Evolutionary conservation across 805 yeast genomes (phyloP), one percentile per base, ranked within the genome.

Genomic region (Metahyphopichia silvanorum): DNA sequence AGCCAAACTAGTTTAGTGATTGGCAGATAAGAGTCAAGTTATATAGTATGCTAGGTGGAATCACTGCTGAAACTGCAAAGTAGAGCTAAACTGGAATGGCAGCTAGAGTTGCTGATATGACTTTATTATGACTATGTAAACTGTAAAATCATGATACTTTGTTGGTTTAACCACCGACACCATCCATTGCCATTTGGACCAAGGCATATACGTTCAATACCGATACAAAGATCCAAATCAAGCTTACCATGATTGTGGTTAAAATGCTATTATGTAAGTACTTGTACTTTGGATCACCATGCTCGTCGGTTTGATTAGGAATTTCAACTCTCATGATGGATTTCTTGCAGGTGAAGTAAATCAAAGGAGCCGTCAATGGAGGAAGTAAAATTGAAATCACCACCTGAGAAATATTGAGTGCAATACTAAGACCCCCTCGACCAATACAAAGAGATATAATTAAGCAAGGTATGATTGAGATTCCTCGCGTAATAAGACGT

Each of bases 321-420:
- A 69, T 50, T 35, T 71, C 69, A 5, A 79, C 76, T 29, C 60
- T 66, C 97, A 89, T 88, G 29, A 82, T 73, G 10, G 71, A 55
- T 47, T 76, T 79, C 32, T 68, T 71, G 31, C 86, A 76, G 1
- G 96, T 89, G 56, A 88, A 83, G 50, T 79, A 88, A 29, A 88
- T 76, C 51, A 88, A 65, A 5, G 96, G 96, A 1, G 94, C 91
- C 6, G 89, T 77, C 27, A 86, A 69, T 43, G 88, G 82, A 7
- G 96, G 96, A 37, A 88, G 68, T 28, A 89, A 69, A 32, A 89
- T 71, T 2, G 96, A 86, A 31, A 88, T 66, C 1, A 86, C 79
- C 13, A 88, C 93, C 59, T 88, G 97, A 0, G 93, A 79, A n/a
- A 85, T 77, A 49, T 87, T 88, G 43, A 88, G 69, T 0, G 94